phyloP scores from a whole-genome alignment of 495 filamentous ascomycete genomes.

The Echria macrotheca region DNA sequence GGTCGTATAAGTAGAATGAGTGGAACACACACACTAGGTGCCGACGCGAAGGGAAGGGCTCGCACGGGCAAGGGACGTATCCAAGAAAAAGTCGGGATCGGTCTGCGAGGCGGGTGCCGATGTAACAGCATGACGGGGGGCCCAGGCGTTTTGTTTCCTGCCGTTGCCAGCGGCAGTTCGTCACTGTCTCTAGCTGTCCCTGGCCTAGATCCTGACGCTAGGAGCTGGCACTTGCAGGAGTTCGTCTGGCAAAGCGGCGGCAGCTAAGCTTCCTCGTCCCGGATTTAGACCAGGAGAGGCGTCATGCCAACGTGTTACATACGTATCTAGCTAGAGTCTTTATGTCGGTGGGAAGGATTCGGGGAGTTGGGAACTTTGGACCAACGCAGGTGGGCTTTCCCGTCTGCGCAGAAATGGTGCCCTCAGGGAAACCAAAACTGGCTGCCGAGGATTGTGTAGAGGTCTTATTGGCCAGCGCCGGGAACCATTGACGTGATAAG shows the following conservation, averaged over 20 bases:
- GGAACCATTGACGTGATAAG: no score
- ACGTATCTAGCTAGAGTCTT: not conserved
- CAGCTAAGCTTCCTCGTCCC: not conserved
- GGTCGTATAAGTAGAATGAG: not conserved
- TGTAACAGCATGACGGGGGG: constrained; percentile 3
- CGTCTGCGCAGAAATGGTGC: no score
- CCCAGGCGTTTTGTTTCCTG: not conserved
- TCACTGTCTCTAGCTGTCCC: not conserved
- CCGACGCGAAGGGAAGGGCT: not conserved
- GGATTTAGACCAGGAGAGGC: no score
- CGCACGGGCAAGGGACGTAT: not conserved
- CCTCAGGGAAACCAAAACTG: no score
- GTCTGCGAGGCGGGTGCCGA: constrained; percentile 6
- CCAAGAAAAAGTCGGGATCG: no score
- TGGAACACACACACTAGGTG: not conserved
- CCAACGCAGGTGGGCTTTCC: no score
- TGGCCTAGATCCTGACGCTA: not conserved
- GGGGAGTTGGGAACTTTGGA: no score
- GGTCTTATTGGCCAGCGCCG: no score
- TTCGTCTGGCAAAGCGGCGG: no score
- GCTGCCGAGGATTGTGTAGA: no score
- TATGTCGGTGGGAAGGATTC: not conserved
- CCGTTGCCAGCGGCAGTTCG: not conserved
- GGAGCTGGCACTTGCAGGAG: no score
- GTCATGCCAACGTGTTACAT: not conserved